A percentile compares a stretch with the other conserved stretches of the same genome.
Conservation (phyloP, 371 early-diverging fungal species). For the Mucor mucedo region DNA sequence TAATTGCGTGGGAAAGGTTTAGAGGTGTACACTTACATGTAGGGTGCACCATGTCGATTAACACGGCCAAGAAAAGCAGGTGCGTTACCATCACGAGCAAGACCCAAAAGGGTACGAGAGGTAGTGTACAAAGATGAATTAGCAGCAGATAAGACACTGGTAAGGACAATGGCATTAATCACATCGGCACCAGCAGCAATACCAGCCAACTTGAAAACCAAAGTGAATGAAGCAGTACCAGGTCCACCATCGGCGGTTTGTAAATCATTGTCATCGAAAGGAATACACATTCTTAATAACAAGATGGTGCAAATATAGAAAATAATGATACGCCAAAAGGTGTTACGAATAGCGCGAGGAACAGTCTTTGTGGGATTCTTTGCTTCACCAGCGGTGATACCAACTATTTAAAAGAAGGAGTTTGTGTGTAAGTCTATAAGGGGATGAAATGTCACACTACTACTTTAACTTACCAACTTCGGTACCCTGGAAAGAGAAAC, state of each 20-base stretch:
- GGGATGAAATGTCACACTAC: neutral
- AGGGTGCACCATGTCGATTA: slow-evolving; percentile 65
- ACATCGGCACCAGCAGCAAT: slow-evolving; percentile 66
- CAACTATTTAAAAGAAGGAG: slow-evolving; percentile 46
- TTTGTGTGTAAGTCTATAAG: neutral
- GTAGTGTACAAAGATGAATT: slow-evolving; percentile 76
- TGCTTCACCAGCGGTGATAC: slow-evolving; percentile 77
- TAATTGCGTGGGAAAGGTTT: neutral
- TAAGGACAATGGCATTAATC: slow-evolving; percentile 73
- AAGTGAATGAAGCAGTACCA: slow-evolving; percentile 70
- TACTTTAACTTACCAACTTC: slow-evolving; percentile 54
- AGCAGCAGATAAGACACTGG: slow-evolving; percentile 70
- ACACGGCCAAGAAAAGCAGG: slow-evolving; percentile 58
- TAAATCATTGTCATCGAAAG: slow-evolving; percentile 58
- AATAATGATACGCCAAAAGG: slow-evolving; percentile 76
- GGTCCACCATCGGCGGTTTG: slow-evolving; percentile 46
- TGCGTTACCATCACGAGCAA: slow-evolving; percentile 70
- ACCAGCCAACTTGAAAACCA: slow-evolving; percentile 69
- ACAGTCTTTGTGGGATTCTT: slow-evolving; percentile 74
- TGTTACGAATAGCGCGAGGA: slow-evolving; percentile 72
- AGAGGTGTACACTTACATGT: slow-evolving; percentile 17
- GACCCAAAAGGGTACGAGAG: slow-evolving; percentile 67
- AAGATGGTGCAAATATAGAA: slow-evolving; percentile 72
- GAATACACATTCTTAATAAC: slow-evolving; percentile 73
- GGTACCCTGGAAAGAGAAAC: slow-evolving; percentile 87